phyloP scores from a whole-genome alignment of 768 basidiomycete genomes.

The Phylloporus rhodoxanthus region DNA sequence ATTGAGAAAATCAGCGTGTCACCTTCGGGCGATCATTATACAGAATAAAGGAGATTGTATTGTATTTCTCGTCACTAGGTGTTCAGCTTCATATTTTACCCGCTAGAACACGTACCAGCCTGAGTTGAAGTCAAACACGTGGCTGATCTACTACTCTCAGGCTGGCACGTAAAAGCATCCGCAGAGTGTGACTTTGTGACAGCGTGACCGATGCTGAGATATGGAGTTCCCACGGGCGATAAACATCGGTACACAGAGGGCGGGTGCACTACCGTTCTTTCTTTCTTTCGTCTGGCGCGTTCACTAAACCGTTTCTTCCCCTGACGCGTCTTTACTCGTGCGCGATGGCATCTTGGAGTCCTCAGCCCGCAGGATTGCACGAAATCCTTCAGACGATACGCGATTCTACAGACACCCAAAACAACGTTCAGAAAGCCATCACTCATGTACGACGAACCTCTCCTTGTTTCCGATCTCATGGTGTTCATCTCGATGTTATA shows the following conservation, averaged over 20 bases:
- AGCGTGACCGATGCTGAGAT: conserved; percentile 29
- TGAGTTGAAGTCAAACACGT: neutral
- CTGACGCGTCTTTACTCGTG: conserved; percentile 28
- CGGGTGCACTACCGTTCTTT: conserved; percentile 10
- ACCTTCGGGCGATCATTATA: conserved; percentile 57
- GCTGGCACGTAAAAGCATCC: no score
- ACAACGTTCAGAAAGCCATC: conserved; percentile 69
- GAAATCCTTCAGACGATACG: conserved; percentile 90
- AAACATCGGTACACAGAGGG: conserved; percentile 33
- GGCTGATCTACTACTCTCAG: no score
- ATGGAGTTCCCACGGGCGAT: conserved; percentile 32
- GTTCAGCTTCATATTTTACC: neutral
- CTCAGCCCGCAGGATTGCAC: conserved; percentile 78
- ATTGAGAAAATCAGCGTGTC: conserved; percentile 66
- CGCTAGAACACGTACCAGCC: no score
- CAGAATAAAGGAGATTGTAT: conserved; percentile 46
- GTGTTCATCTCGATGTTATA: conserved; percentile 16
- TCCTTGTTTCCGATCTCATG: conserved; percentile 13
- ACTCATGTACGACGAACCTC: conserved; percentile 57
- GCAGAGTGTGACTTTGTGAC: conserved; percentile 19
- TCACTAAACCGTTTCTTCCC: conserved; percentile 11
- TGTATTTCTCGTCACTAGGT: neutral
- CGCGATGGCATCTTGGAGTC: conserved; percentile 72
- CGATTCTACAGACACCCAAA: conserved; percentile 79
- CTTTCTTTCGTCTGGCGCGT: conserved; percentile 31